A percentile compares a stretch with the other conserved stretches of the same genome.
phyloP scores from a whole-genome alignment of 441 rosid species.

The Omphalea diandra region DNA sequence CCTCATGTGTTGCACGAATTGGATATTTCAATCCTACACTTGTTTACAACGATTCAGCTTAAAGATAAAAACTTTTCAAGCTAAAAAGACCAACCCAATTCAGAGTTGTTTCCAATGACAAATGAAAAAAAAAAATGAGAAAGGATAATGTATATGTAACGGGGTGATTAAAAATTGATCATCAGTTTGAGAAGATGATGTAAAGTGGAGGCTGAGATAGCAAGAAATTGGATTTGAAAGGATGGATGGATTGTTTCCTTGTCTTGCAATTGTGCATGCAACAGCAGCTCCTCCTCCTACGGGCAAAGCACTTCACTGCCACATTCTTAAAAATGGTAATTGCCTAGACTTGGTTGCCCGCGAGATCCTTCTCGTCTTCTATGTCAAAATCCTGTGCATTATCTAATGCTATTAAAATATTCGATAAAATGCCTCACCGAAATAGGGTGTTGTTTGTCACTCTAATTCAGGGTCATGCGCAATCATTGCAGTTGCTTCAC shows the following conservation, averaged over 20 bases:
- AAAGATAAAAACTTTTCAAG: neutral
- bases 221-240: conserved; percentile 22
- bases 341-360: conserved; percentile 70
- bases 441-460: conserved; percentile 72
- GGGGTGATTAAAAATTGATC: no score
- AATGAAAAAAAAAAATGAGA: neutral
- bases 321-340: conserved; percentile 60
- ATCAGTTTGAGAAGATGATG: no score
- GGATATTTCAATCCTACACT: conserved; percentile 39
- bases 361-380: conserved; percentile 59
- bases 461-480: conserved; percentile 46
- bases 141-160: no score
- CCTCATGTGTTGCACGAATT: conserved; percentile 53
- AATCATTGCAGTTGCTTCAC: conserved; percentile 33
- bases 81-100: neutral
- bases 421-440: conserved; percentile 73
- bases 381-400: conserved; percentile 39
- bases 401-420: conserved; percentile 49
- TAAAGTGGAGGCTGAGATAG: conserved; percentile 22
- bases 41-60: neutral
- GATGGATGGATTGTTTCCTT: conserved; percentile 24
- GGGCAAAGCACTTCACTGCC: conserved; percentile 60
- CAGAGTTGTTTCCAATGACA: neutral
- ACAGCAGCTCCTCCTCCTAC: conserved; percentile 38
- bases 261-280: conserved; percentile 35